Evolutionary conservation across 2,329 filamentous ascomycete genomes (phyloP), one percentile per base, ranked within the genome.

Genomic region (Botrytis squamosa): DNA sequence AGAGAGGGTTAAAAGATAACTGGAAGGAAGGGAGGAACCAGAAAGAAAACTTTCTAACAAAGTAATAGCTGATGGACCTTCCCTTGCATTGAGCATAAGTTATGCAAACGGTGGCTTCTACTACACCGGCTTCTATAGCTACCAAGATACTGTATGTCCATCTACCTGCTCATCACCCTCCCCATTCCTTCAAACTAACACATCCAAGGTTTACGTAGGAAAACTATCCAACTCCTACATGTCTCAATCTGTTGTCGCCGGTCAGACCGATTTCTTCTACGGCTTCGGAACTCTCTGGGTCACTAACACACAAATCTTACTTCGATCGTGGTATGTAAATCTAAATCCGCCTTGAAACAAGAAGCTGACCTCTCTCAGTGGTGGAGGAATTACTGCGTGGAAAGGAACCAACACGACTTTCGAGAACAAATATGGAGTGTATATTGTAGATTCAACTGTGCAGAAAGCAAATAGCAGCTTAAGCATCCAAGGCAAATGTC

Each of bases 61-160:
- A 57, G 14, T 9, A 25, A 68, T 62, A 67, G 69, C 66, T 46
- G 63, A 84, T 52, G 89, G 89, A 0, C 90, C 90, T 0, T 84
- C 86, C 5, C 85, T 91, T 59, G 90, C 90, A 0, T 78, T 92
- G 10, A 88, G 86, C 29, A 84, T 91, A 8, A 88, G 87, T 75
- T 86, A 88, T 63, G 89, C 90, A 0, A 92, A 92, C 78, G 86
- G 88, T 0, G 89, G 89, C 0, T 92, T 92, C 79, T 92, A 92
- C 79, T 87, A 87, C 65, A 90, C 88, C 65, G 88, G 89, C 0
- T 88, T 92, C 77, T 90, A 90, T 78, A 89, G 87, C 74, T 92
- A 90, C 78, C 90, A 92, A 81, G 90, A 92, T 75, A 92, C 90
- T 12, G 88, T 86, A 74, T 72, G 83, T 63, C 12, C 33, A 33